Base-by-base conservation (phyloP, 140 eudicot genomes). In the Anethum foeniculum region DNA sequence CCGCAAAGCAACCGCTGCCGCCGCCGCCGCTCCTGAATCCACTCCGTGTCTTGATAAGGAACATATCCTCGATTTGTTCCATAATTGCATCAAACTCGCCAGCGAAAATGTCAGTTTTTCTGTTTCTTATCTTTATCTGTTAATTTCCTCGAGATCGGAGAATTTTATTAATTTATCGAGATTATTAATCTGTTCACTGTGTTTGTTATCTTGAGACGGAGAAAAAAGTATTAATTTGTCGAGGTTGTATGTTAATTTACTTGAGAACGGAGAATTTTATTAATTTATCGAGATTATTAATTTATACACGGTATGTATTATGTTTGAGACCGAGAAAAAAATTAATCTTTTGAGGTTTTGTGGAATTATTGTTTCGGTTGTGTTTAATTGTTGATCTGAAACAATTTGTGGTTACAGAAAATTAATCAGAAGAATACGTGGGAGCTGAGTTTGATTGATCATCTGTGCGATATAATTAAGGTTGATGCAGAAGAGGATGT, bases 381-480 rank as follows among this genome's bases (percentile, higher is more conserved):
- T 23, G n/a, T 5, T 74, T 75, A 21, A 44, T 71, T 16, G 30
- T 75, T 81, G 60, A 49, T 41, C 48, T 41, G 68, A 14, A 12
- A 60, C 4, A 32, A 30, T 79, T 47, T 13, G 80, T 78, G 76
- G 15, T 46, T 85, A 87, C 89, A 94, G 97, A 94, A 92, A 92
- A 94, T 94, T 68, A 94, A 90, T 73, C 98, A 94, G 93, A 94
- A 92, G 90, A 94, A 94, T 58, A 94, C 98, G 9, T 94, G 98
- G 97, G 98, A 94, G 90, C 86, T 94, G 84, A 87, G 83, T 76
- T 83, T 94, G 86, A 94, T 94, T 30, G 98, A 94, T 80, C 97
- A 94, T 75, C 87, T 94, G 13, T 85, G 89, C 82, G 97, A 94
- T 60, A 89, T 94, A 75, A 89, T 94, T 27, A 94, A 89, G 80